A percentile compares a stretch with the other conserved stretches of the same genome.
Evolutionary conservation across 192 early-diverging fungal species (phyloP).

Genomic region (Dissophora ornata): DNA sequence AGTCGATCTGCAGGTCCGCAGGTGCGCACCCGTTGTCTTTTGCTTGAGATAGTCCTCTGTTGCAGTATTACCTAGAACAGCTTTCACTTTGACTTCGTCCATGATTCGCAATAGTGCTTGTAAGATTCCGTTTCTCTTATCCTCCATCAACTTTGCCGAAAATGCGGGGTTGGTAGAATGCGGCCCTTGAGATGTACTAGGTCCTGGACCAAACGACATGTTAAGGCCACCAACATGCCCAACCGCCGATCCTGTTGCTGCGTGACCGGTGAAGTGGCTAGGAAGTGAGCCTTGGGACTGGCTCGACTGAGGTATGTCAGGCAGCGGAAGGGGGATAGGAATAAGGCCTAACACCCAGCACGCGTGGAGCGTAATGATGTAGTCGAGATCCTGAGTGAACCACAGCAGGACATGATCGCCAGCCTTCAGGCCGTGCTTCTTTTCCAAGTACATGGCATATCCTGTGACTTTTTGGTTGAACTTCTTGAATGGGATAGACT

Average conservation of each 20-base stretch:
- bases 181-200: neutral
- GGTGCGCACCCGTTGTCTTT: constrained; percentile 62
- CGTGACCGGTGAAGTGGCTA: neutral
- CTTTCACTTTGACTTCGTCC: constrained; percentile 73
- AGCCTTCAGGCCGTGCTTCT: constrained; percentile 64
- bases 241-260: neutral
- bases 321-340: constrained; percentile 72
- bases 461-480: constrained; percentile 69
- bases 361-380: constrained; percentile 75
- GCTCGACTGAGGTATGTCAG: constrained; percentile 55
- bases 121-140: constrained; percentile 21
- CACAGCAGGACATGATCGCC: constrained; percentile 72
- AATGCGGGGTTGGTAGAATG: neutral
- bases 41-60: constrained; percentile 62
- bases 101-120: constrained; percentile 55
- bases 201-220: neutral
- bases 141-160: constrained; percentile 14
- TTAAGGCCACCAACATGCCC: neutral
- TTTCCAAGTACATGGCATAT: constrained; percentile 69
- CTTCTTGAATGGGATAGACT: constrained; percentile 72
- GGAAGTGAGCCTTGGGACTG: neutral
- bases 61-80: constrained; percentile 68
- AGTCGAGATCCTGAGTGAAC: constrained; percentile 68
- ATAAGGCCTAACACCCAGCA: constrained; percentile 80
- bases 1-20: constrained; percentile 62